These are phyloP conservation scores for Vickermania spadyakhi DNA, from an alignment of 208 protist genomes.

Conservation along the genomic window DNA sequence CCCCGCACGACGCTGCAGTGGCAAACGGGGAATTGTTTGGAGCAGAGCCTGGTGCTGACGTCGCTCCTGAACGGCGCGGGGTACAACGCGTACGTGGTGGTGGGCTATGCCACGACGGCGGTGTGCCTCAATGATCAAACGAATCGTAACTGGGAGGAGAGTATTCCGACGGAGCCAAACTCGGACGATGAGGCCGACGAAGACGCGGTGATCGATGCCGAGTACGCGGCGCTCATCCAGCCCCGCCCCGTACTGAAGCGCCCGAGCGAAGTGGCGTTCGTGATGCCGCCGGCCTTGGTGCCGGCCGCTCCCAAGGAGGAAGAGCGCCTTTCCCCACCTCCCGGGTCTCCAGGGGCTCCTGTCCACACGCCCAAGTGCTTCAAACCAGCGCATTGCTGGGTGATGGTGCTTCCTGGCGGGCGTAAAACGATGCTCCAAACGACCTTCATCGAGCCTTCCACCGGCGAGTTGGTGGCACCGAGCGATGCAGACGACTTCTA, in stretches of 20 bases:
- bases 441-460: conserved; percentile 83
- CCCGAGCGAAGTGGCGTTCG: not conserved
- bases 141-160: conserved; percentile 26
- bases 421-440: conserved; percentile 37
- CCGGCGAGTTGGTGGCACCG: conserved; percentile 45
- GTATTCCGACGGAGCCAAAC: conserved; percentile 45
- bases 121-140: conserved; percentile 79
- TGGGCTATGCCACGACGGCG: conserved; percentile 66
- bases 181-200: conserved; percentile 49
- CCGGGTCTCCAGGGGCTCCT: not conserved
- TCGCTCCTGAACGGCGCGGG: conserved; percentile 82
- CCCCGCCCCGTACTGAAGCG: conserved; percentile 40
- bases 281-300: conserved; percentile 28
- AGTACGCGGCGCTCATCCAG: conserved; percentile 53
- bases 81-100: conserved; percentile 89
- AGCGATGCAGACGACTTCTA: conserved; percentile 41
- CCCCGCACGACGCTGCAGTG: conserved; percentile 78
- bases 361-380: not conserved
- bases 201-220: conserved; percentile 17
- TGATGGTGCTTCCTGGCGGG: conserved; percentile 72
- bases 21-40: conserved; percentile 87
- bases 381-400: conserved; percentile 72
- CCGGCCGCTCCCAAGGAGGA: not conserved
- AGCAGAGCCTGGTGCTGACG: conserved; percentile 63
- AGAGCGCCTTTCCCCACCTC: not conserved